Evolutionary conservation across 1,139 yeast genomes (phyloP), one percentile per base, ranked within the genome.

Genomic region (Pneumocystis carinii): DNA sequence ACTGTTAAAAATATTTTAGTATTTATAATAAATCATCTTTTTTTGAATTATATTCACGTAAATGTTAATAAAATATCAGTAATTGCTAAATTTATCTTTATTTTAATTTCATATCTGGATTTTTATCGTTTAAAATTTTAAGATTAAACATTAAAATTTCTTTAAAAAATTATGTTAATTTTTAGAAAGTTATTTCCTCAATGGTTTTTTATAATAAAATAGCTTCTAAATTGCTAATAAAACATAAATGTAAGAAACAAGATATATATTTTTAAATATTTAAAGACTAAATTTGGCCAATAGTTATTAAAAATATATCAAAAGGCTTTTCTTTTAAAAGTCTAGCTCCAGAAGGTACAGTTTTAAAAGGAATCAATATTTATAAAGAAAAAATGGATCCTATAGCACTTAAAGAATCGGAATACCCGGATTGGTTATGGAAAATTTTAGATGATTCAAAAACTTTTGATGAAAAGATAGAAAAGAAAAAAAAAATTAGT

Each of bases 351-450:
- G 65, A 63, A n/a, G 98, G 98, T 7, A 88, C 97, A 0, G 79
- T 81, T 15, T 78, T 92, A 68, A 87, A 87, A 70, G 78, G 78
- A 32, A 76, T 90, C 71, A 87, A 87, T 70, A 80, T 92, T 64
- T 82, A 81, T 71, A 90, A 90, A 72, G 78, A 80, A 53, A 95
- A 94, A 29, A 83, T 85, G 67, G 96, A 90, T 69, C 92, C 95
- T n/a, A 84, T 89, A 6, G 97, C 98, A 1, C 75, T 86, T 64
- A 87, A 86, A 67, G 97, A 92, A 72, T 77, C 79, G 56, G 96
- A 90, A 70, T 92, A 92, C 72, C 98, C 98, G 2, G 88, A 81
- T 61, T 92, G 97, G 97, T 80, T 92, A 65, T 92, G 98, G 98
- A 82, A 80, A n/a, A 78, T 88, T 24, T 24, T 48, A 48, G 55